A percentile compares a stretch with the other conserved stretches of the same genome.
These are phyloP conservation scores for Syncephalis plumigaleata DNA, from an alignment of 371 early-diverging fungal genomes.

Conservation along the genomic window DNA sequence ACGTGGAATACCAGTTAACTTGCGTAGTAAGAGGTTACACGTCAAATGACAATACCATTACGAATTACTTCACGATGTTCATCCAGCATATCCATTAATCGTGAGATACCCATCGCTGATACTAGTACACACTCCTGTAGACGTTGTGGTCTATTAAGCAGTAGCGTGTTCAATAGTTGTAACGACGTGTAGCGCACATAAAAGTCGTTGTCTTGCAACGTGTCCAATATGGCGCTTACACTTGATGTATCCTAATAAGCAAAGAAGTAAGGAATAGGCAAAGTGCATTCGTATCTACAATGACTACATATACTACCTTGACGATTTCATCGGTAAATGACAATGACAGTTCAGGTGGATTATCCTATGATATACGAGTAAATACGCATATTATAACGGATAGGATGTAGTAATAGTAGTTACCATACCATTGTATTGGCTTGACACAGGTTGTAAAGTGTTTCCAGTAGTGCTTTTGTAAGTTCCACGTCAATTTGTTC, in stretches of 20 bases:
- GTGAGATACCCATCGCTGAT: slow-evolving; percentile 76
- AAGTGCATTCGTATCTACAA: slow-evolving; percentile 1
- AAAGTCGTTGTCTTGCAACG: slow-evolving; percentile 80
- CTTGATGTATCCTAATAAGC: slow-evolving; percentile 44
- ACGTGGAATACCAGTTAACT: neutral
- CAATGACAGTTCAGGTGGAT: slow-evolving; percentile 16
- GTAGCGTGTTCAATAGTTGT: slow-evolving; percentile 60
- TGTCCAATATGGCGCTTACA: slow-evolving; percentile 60
- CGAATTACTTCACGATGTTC: slow-evolving; percentile 86
- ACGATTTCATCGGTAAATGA: slow-evolving; percentile 27
- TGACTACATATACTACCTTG: slow-evolving; percentile 22
- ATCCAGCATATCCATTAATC: slow-evolving; percentile 81
- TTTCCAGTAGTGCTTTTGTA: neutral
- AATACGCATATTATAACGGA: neutral
- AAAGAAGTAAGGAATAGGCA: neutral
- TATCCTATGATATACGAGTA: neutral
- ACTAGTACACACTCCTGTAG: slow-evolving; percentile 77
- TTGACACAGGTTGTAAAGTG: neutral
- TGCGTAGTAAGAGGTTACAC: neutral
- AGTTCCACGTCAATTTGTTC: neutral
- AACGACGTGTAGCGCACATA: slow-evolving; percentile 81
- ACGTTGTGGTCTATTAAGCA: slow-evolving; percentile 36
- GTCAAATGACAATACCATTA: no score
- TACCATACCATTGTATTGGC: neutral
- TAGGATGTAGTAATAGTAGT: neutral